Conservation (phyloP, 2,329 filamentous ascomycete genomes). For the Fusarium virguliforme region DNA sequence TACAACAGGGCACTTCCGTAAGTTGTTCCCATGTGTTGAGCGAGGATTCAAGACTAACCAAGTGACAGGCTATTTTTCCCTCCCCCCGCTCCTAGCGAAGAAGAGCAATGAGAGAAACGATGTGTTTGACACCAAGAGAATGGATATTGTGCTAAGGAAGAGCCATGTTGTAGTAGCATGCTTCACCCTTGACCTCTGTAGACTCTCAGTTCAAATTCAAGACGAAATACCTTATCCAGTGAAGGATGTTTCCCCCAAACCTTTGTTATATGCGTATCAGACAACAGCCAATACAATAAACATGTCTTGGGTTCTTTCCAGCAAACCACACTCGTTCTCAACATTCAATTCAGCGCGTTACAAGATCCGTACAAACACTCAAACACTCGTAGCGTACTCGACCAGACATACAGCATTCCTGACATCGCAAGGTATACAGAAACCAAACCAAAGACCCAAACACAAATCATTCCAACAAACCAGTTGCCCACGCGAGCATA, state of each 20-base stretch:
- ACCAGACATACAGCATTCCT: slow-evolving; percentile 1
- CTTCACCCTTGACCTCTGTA: not conserved
- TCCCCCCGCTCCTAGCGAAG: slow-evolving; percentile 7
- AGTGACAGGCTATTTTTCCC: slow-evolving; percentile 49
- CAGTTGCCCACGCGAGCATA: not conserved
- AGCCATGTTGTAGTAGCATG: not conserved
- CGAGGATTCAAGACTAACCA: slow-evolving; percentile 1
- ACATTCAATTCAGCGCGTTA: slow-evolving; percentile 3
- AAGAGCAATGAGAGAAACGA: not conserved
- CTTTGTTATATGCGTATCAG: not conserved
- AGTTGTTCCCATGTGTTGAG: slow-evolving; percentile 35
- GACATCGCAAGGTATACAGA: slow-evolving; percentile 1
- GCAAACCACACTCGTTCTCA: not conserved
- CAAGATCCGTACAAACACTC: slow-evolving; percentile 17
- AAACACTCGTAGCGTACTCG: slow-evolving; percentile 12
- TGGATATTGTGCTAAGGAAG: not conserved
- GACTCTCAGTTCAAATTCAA: not conserved
- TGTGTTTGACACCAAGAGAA: not conserved
- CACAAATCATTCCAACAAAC: not conserved
- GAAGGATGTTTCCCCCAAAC: not conserved
- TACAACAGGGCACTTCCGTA: slow-evolving; percentile 83
- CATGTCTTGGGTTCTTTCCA: not conserved
- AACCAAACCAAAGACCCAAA: slow-evolving; percentile 1
- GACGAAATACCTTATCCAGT: not conserved
- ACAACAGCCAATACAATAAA: not conserved